phyloP scores from a whole-genome alignment of 352 stramenopile species.

The Phytophthora uliginosa region DNA sequence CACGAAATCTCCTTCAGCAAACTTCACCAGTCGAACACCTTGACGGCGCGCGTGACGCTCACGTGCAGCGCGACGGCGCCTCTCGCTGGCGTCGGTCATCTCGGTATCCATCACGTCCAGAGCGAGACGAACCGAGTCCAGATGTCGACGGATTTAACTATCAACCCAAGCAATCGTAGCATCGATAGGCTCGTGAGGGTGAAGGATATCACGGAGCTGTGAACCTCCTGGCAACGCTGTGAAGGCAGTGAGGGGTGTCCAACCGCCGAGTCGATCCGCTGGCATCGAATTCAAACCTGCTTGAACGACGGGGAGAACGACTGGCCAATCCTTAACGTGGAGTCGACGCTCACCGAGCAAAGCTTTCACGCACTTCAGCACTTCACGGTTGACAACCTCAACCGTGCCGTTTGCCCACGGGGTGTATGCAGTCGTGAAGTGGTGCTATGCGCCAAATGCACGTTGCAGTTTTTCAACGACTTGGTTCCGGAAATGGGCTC shows the following conservation, averaged over 20 bases:
- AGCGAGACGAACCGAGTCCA: not conserved
- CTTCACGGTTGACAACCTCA: slow-evolving; percentile 9
- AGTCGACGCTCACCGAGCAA: not conserved
- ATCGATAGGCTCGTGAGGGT: too few species aligned
- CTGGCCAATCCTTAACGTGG: too few species aligned
- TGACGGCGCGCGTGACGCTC: slow-evolving; percentile 7
- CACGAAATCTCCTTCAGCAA: slow-evolving; percentile 26
- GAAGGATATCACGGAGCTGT: too few species aligned
- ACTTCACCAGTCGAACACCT: slow-evolving; percentile 17
- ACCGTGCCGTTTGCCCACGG: not conserved
- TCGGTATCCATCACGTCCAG: slow-evolving; percentile 1
- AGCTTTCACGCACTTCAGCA: not conserved
- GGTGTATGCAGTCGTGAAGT: slow-evolving; percentile 3
- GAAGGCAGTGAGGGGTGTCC: too few species aligned
- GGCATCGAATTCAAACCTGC: too few species aligned
- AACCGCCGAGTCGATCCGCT: too few species aligned
- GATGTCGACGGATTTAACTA: too few species aligned
- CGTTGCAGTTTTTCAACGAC: too few species aligned
- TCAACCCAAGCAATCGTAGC: too few species aligned
- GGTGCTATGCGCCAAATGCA: not conserved
- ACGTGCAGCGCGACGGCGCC: slow-evolving; percentile 2
- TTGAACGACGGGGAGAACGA: too few species aligned
- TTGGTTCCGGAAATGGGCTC: too few species aligned
- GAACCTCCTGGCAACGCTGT: too few species aligned
- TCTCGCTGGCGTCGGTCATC: slow-evolving; percentile 9